Evolutionary conservation across 2,329 filamentous ascomycete genomes (phyloP).

Genomic region (Neophaeococcomyces mojaviensis): DNA sequence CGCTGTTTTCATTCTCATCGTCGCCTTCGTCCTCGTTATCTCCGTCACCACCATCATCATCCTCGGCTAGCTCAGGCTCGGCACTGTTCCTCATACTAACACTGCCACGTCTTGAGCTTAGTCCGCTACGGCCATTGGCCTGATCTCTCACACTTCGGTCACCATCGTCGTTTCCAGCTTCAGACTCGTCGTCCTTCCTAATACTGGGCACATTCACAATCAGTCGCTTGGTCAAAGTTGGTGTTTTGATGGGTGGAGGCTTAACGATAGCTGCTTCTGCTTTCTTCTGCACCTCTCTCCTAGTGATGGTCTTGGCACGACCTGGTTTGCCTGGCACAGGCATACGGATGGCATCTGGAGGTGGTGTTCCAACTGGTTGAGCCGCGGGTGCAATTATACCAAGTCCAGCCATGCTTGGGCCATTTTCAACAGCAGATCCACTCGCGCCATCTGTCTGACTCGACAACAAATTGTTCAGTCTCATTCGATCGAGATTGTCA

Average conservation of each 20-base stretch:
- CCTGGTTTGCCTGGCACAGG: constrained; percentile 21
- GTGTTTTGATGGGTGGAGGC: constrained; percentile 28
- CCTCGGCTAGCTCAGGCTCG: not conserved
- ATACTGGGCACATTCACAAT: constrained; percentile 17
- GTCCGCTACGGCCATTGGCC: not conserved
- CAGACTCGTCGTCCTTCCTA: constrained; percentile 9
- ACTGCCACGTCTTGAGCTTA: constrained; percentile 7
- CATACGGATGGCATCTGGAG: constrained; percentile 12
- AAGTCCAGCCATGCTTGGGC: constrained; percentile 15
- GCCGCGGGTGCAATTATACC: constrained; percentile 12
- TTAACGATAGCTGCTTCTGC: constrained; percentile 50
- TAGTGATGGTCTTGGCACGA: constrained; percentile 51
- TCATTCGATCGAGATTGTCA: constrained; percentile 41
- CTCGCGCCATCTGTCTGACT: constrained; percentile 20
- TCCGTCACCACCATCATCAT: constrained; percentile 3
- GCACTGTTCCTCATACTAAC: constrained; percentile 3
- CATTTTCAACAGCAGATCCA: not conserved
- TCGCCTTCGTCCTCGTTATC: constrained; percentile 13
- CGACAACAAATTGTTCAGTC: constrained; percentile 40
- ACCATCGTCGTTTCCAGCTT: constrained; percentile 1
- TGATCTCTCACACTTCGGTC: not conserved
- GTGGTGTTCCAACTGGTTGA: constrained; percentile 7
- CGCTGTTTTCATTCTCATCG: constrained; percentile 21
- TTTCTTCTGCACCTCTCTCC: constrained; percentile 51
- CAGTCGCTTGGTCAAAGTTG: constrained; percentile 22